Evolutionary conservation across 129 eudicot genomes (phyloP), one percentile per base, ranked within the genome.

Genomic region (Lactuca saligna): DNA sequence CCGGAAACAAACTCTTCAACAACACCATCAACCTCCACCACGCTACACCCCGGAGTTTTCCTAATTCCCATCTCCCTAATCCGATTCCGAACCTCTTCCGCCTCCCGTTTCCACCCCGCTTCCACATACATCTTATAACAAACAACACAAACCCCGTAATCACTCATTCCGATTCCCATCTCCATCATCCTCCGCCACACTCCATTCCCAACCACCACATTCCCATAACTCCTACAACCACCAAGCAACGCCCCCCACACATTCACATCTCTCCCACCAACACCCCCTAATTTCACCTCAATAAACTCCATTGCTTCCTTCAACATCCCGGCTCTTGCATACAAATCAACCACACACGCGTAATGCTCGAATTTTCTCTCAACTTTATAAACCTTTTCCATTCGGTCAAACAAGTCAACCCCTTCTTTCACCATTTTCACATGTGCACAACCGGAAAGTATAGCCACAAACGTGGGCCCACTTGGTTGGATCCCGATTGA

Each of bases 281-380:
- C 39, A 1, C 79, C 84, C 0, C 86, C 88, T 59, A 75, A 44
- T 44, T 63, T 82, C 61, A 69, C 65, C 38, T 85, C 82, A 8
- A 83, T 56, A 44, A 85, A 85, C 44, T 72, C 80, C 67, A 80
- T 66, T 0, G 91, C 88, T 66, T 85, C 91, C 54, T 80, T 66
- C 20, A 88, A 53, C 78, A 59, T 72, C 46, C 88, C 91, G 0
- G 86, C 65, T 75, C 88, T 73, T 29, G 86, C 84, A 35, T 80
- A 75, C 54, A 85, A 88, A 74, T 88, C 95, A 68, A 88, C 91
- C 82, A 85, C 80, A 34, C 91, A 82, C 0, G 86, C 86, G 48
- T 78, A 76, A 34, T 88, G 91, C 79, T 85, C 91, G 3, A 54
- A 41, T 59, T 37, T 54, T 1, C 88, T 88, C 32, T 77, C 51